A percentile compares a stretch with the other conserved stretches of the same genome.
These are phyloP conservation scores for Fusarium aywerte DNA, from an alignment of 2,329 filamentous ascomycete species.

Conservation along the genomic window DNA sequence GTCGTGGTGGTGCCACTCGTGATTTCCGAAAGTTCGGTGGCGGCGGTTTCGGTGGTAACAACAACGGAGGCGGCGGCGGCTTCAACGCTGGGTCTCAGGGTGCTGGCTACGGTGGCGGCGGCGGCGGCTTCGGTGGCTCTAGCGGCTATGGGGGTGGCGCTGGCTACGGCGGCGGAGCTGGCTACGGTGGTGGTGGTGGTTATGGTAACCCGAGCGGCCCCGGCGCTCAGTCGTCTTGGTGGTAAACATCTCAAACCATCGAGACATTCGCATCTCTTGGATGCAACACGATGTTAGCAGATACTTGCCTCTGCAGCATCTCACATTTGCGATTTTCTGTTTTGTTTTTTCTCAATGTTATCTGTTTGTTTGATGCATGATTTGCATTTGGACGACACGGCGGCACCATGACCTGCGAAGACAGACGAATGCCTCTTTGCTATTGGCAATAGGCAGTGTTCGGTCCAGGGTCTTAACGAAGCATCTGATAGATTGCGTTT, in stretches of 20 bases:
- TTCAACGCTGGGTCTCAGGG: conserved; percentile 47
- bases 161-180: conserved; percentile 55
- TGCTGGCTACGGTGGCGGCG: conserved; percentile 53
- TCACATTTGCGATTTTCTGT: conserved; percentile 42
- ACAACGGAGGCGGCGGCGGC: conserved; percentile 54
- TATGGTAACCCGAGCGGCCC: conserved; percentile 77
- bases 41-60: conserved; percentile 56
- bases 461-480: conserved; percentile 56
- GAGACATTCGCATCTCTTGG: conserved; percentile 11
- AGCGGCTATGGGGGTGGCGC: conserved; percentile 69
- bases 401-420: conserved; percentile 56
- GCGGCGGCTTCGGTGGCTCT: conserved; percentile 64
- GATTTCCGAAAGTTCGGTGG: conserved; percentile 88
- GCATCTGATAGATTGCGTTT: conserved; percentile 59
- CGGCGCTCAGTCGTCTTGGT: conserved; percentile 76
- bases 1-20: conserved; percentile 78
- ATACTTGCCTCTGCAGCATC: conserved; percentile 30
- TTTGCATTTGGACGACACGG: conserved; percentile 53
- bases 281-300: conserved; percentile 40
- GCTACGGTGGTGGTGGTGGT: conserved; percentile 57
- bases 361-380: conserved; percentile 43
- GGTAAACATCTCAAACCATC: conserved; percentile 57
- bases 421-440: conserved; percentile 49
- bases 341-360: conserved; percentile 44
- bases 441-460: conserved; percentile 51